Base-by-base conservation (phyloP, 2,329 filamentous ascomycete species). In the Exophiala oligosperma region DNA sequence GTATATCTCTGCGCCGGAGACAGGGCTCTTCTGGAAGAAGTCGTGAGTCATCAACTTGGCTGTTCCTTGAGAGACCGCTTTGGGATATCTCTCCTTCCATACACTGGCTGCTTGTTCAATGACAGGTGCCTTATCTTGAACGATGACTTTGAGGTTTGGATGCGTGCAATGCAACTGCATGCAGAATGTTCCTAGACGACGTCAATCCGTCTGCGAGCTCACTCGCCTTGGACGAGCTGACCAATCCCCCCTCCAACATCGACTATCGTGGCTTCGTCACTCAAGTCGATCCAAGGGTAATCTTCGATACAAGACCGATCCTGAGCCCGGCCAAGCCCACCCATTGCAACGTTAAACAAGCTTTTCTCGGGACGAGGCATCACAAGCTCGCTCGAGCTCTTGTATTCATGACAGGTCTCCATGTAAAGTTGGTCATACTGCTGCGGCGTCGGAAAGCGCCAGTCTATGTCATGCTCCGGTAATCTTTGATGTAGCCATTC, bases 201-300 rank as follows among this genome's bases (percentile, higher is more conserved):
- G n/a, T 57, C 35, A 57, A 24, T 24, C 8, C 24, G 35, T 24
- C 41, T 4, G n/a, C 3, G 7, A 6, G 14, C 14, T 5, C 23
- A 21, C 12, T 5, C 11, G 5, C 17, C 6, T n/a, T n/a, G 21
- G 7, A n/a, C 14, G n/a, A 46, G 9, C 54, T 35, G 14, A 38
- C 54, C 54, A 41, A 52, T 57, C 11, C 54, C 54, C 12, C 48
- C 54, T 24, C 54, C 54, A 26, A 57, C 54, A 32, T 57, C 54
- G 9, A 57, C 54, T 1, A 57, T 46, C 26, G 54, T 57, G 8
- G 46, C 46, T 21, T 37, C 38, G 17, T 46, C 41, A 17, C 17
- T 12, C 24, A 57, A 35, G 2, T 43, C 38, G 17, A 35, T 3
- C 54, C 54, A 57, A 3, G 54, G 54, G 32, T 52, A 57, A n/a